These are phyloP conservation scores for Pyrrhoderma lamaoense DNA, from an alignment of 1,284 basidiomycete genomes.

Conservation along the genomic window DNA sequence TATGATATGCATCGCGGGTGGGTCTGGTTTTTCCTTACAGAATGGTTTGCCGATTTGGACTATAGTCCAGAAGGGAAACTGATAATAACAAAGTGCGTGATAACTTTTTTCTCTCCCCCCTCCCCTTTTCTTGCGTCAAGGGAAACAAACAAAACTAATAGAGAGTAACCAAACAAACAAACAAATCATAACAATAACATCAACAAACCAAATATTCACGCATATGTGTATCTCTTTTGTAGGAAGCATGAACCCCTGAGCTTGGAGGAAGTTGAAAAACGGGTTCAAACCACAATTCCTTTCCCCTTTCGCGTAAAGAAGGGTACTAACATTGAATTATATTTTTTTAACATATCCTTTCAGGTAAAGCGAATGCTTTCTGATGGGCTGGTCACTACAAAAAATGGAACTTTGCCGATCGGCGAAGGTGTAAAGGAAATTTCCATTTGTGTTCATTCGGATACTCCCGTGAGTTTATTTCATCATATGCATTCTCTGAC, in stretches of 20 bases:
- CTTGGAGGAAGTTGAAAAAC: slow-evolving; percentile 34
- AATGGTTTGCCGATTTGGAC: slow-evolving; percentile 58
- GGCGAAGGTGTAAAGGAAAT: slow-evolving; percentile 40
- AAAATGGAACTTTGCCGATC: slow-evolving; percentile 36
- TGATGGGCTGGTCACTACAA: slow-evolving; percentile 40
- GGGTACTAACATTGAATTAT: neutral
- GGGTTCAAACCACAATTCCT: slow-evolving; percentile 29
- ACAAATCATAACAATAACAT: too few relatives aligned
- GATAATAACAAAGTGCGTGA: slow-evolving; percentile 46
- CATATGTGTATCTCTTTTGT: too few relatives aligned
- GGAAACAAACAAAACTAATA: too few relatives aligned
- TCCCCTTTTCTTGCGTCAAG: too few relatives aligned
- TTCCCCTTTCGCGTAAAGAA: neutral
- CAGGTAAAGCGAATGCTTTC: slow-evolving; percentile 41
- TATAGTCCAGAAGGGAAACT: slow-evolving; percentile 48
- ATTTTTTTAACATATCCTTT: neutral
- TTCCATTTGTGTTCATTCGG: slow-evolving; percentile 59
- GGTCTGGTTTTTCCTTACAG: slow-evolving; percentile 25
- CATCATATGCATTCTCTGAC: too few relatives aligned
- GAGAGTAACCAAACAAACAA: too few relatives aligned
- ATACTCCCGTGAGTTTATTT: slow-evolving; percentile 44
- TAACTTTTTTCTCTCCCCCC: neutral
- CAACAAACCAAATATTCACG: too few relatives aligned
- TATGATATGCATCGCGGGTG: too few relatives aligned
- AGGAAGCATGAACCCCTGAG: slow-evolving; percentile 48